These are phyloP conservation scores for Galerina sulciceps DNA, from an alignment of 768 basidiomycete species.

Conservation along the genomic window DNA sequence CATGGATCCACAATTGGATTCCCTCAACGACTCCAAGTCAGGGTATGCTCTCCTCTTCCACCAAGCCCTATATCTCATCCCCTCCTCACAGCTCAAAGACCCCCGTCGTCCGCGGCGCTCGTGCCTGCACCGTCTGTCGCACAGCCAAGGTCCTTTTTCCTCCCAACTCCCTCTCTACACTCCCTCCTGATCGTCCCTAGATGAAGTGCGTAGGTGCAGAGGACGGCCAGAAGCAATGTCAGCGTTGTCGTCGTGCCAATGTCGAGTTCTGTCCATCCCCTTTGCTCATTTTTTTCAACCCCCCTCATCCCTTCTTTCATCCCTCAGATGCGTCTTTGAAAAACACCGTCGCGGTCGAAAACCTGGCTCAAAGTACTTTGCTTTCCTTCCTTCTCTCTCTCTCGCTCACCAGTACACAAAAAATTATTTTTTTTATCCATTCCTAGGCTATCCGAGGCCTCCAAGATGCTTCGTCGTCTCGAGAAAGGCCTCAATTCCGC, in stretches of 20 bases:
- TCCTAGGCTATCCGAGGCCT: constrained; percentile 80
- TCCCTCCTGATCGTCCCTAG: constrained; percentile 41
- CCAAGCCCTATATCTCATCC: constrained; percentile 1
- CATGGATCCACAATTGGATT: constrained; percentile 45
- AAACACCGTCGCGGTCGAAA: constrained; percentile 89
- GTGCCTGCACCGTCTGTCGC: constrained; percentile 85
- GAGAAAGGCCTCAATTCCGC: constrained; percentile 83
- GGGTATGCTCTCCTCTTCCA: constrained; percentile 20
- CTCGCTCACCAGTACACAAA: no score
- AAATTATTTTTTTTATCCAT: constrained; percentile 1
- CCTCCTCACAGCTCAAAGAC: constrained; percentile 40
- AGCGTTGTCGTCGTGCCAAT: constrained; percentile 82
- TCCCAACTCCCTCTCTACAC: not conserved
- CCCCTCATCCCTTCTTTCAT: constrained; percentile 16
- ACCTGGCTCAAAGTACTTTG: constrained; percentile 82
- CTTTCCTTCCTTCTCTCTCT: constrained; percentile 14
- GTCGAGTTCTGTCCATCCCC: constrained; percentile 57
- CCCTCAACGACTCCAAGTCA: constrained; percentile 39
- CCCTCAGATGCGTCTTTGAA: constrained; percentile 77
- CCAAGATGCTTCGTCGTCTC: constrained; percentile 85
- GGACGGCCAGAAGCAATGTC: constrained; percentile 80
- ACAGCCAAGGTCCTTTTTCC: constrained; percentile 67
- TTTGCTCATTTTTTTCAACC: constrained; percentile 12
- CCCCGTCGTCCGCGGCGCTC: constrained; percentile 56
- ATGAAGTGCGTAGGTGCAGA: constrained; percentile 94